phyloP scores from a whole-genome alignment of 1,139 yeast genomes.

The Arxiozyma slooffiae region DNA sequence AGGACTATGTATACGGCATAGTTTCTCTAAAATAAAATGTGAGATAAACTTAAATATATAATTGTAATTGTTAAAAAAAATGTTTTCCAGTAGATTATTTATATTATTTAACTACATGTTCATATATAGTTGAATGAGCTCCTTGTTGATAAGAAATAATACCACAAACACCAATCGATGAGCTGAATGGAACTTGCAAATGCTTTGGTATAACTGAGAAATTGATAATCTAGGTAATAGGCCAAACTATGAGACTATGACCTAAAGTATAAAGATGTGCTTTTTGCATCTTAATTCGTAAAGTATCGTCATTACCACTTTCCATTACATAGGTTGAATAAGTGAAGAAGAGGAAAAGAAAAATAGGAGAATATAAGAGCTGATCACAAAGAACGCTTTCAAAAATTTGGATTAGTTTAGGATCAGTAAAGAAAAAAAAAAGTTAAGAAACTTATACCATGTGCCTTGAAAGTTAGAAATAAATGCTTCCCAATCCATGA shows the following conservation, averaged over 20 bases:
- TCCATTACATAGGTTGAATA: conserved; percentile 80
- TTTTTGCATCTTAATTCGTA: conserved; percentile 51
- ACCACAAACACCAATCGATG: conserved; percentile 89
- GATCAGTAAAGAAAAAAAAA: conserved; percentile 72
- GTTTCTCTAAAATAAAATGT: neutral
- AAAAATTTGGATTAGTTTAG: conserved; percentile 70
- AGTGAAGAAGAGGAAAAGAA: conserved; percentile 69
- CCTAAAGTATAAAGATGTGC: conserved; percentile 68
- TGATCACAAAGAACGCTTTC: conserved; percentile 87
- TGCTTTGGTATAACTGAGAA: conserved; percentile 70
- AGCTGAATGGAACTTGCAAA: conserved; percentile 84
- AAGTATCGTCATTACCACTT: conserved; percentile 56
- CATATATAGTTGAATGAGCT: conserved; percentile 32
- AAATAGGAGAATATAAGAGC: conserved; percentile 76
- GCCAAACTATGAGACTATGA: conserved; percentile 85
- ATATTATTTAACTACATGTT: neutral
- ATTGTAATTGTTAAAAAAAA: neutral
- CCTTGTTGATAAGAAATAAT: conserved; percentile 76
- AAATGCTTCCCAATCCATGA: conserved; percentile 78
- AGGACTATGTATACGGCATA: conserved; percentile 9
- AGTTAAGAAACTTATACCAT: conserved; percentile 80
- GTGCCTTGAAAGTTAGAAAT: conserved; percentile 77
- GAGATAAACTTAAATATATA: neutral
- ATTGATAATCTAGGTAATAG: conserved; percentile 83
- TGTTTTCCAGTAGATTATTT: neutral